A percentile compares a stretch with the other conserved stretches of the same genome.
phyloP scores from a whole-genome alignment of 192 early-diverging fungal genomes.

The Gonapodya prolifera region DNA sequence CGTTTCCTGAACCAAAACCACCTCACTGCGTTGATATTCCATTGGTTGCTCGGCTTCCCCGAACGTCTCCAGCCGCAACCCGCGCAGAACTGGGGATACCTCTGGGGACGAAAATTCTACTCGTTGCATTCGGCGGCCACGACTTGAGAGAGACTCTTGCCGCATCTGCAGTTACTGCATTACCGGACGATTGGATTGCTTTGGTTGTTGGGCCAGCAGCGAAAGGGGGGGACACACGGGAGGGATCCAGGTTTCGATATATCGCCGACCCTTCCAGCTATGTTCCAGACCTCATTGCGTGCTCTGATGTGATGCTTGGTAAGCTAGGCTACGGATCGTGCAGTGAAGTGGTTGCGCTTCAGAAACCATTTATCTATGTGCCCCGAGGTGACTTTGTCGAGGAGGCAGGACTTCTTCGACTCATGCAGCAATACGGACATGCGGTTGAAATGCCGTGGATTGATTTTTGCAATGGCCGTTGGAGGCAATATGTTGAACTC shows the following conservation, averaged over 20 bases:
- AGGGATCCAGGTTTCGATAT: constrained; percentile 28
- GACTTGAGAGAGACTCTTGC: constrained; percentile 10
- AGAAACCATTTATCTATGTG: constrained; percentile 41
- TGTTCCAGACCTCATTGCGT: constrained; percentile 44
- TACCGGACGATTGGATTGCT: constrained; percentile 42
- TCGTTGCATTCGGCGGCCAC: constrained; percentile 41
- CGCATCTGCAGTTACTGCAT: constrained; percentile 19
- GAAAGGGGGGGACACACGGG: constrained; percentile 22
- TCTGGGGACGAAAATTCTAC: constrained; percentile 27
- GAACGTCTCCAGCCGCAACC: constrained; percentile 26
- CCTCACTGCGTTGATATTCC: constrained; percentile 39
- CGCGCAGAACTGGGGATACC: constrained; percentile 29
- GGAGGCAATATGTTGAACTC: background rate
- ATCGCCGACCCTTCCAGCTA: constrained; percentile 30
- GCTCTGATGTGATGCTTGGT: constrained; percentile 43
- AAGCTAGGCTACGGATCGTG: constrained; percentile 55
- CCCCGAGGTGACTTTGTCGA: constrained; percentile 48
- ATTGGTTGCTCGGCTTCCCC: constrained; percentile 35
- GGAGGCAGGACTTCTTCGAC: constrained; percentile 32
- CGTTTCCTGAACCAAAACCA: constrained; percentile 26
- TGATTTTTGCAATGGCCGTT: background rate
- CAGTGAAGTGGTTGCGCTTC: constrained; percentile 19
- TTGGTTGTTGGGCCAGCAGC: constrained; percentile 41
- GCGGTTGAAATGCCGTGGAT: background rate
- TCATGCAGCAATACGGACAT: constrained; percentile 25